Percentiles rank a stretch among this genome's conserved stretches.
Evolutionary conservation across 257 asterid species (phyloP).

Genomic region (Nicotiana knightiana): DNA sequence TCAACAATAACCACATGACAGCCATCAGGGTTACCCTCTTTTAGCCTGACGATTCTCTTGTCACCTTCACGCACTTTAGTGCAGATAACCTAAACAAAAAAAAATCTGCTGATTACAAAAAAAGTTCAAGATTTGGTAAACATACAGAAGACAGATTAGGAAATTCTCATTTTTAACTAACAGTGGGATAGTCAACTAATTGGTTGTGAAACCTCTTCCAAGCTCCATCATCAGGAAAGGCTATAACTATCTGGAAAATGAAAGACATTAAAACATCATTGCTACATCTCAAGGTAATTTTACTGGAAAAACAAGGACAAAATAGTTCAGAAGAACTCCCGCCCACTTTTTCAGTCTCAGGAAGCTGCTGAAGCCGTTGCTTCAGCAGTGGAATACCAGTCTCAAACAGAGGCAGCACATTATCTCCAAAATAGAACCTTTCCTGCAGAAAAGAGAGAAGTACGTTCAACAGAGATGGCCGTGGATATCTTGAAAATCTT

Average conservation of each 20-base stretch:
- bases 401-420: conserved; percentile 83
- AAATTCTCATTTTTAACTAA: conserved; percentile 19
- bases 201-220: conserved; percentile 96
- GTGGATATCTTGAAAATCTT: background rate
- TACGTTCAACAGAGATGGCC: background rate
- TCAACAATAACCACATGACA: conserved; percentile 96
- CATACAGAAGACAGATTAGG: background rate
- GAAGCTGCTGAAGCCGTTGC: conserved; percentile 75
- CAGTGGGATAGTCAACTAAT: conserved; percentile 70
- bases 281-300: background rate
- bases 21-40: conserved; percentile 89
- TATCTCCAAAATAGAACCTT: conserved; percentile 88
- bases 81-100: conserved; percentile 61
- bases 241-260: conserved; percentile 66
- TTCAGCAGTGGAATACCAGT: conserved; percentile 88
- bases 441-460: conserved; percentile 45
- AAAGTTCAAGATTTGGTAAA: background rate
- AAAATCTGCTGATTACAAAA: background rate
- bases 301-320: background rate
- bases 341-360: conserved; percentile 53
- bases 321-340: background rate
- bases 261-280: background rate
- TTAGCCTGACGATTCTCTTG: conserved; percentile 80
- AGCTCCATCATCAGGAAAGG: conserved; percentile 99
- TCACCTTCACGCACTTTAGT: conserved; percentile 97